Percentiles rank a stretch among this genome's conserved stretches.
phyloP scores from a whole-genome alignment of 2,329 filamentous ascomycete genomes.

The Hypoxylon sp. region DNA sequence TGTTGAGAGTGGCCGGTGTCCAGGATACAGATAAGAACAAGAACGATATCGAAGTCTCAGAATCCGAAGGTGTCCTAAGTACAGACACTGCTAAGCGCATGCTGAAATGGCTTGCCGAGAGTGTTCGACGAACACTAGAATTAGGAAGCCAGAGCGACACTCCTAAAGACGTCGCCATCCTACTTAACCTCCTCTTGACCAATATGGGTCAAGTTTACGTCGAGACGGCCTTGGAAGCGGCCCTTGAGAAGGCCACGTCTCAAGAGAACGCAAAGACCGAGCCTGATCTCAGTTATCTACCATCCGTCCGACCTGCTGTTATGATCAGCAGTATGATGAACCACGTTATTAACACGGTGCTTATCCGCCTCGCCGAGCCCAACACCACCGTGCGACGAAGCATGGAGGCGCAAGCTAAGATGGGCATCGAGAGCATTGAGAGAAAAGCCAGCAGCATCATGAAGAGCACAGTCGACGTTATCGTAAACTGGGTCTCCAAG shows the following conservation, averaged over 20 bases:
- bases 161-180: slow-evolving; percentile 89
- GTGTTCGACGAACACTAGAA: slow-evolving; percentile 90
- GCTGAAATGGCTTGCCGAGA: slow-evolving; percentile 97
- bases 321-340: slow-evolving; percentile 94
- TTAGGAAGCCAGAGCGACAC: slow-evolving; percentile 89
- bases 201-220: slow-evolving; percentile 89
- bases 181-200: slow-evolving; percentile 84
- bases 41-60: slow-evolving; percentile 89
- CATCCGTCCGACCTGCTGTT: slow-evolving; percentile 82
- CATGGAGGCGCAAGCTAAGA: slow-evolving; percentile 85
- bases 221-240: slow-evolving; percentile 75
- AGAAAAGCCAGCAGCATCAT: slow-evolving; percentile 78
- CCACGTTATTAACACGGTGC: slow-evolving; percentile 88
- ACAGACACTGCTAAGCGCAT: slow-evolving; percentile 94
- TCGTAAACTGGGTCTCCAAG: slow-evolving; percentile 80
- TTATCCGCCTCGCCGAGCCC: slow-evolving; percentile 88
- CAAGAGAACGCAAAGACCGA: slow-evolving; percentile 86
- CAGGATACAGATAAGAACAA: slow-evolving; percentile 80
- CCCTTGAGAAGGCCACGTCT: slow-evolving; percentile 77
- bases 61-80: slow-evolving; percentile 87
- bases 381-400: slow-evolving; percentile 91
- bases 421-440: slow-evolving; percentile 82
- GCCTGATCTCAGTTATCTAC: slow-evolving; percentile 87
- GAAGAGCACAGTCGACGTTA: slow-evolving; percentile 72
- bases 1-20: slow-evolving; percentile 88